These are phyloP conservation scores for Penicillium brevicompactum DNA, from an alignment of 2,329 filamentous ascomycete genomes.

Conservation along the genomic window DNA sequence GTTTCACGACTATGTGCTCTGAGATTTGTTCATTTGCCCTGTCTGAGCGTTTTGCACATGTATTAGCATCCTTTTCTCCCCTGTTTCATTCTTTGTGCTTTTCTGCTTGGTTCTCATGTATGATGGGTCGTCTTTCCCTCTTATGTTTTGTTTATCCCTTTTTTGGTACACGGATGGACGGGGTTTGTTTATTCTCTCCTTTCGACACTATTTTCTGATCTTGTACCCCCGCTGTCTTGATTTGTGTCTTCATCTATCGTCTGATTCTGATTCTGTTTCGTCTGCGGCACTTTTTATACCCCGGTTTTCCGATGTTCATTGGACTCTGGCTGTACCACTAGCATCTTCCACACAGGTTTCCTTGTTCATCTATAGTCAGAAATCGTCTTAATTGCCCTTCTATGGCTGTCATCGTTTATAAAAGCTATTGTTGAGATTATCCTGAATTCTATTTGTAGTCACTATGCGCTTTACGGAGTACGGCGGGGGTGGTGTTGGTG, in stretches of 20 bases:
- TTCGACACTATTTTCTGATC: not conserved
- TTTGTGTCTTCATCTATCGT: conserved; percentile 4
- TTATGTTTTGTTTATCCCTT: not conserved
- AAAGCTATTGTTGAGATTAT: not conserved
- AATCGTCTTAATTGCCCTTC: conserved; percentile 16
- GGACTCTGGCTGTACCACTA: conserved; percentile 33
- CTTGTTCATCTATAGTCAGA: conserved; percentile 17
- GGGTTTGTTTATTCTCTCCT: conserved; percentile 15
- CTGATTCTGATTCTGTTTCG: conserved; percentile 5
- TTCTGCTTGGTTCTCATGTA: conserved; percentile 14
- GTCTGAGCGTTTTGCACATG: conserved; percentile 23
- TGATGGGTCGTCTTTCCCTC: conserved; percentile 14
- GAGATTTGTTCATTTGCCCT: conserved; percentile 26
- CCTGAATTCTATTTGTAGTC: not conserved
- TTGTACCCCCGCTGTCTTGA: not conserved
- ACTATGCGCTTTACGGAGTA: not conserved
- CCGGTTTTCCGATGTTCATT: conserved; percentile 32
- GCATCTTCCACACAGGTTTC: conserved; percentile 19
- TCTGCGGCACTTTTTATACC: conserved; percentile 25
- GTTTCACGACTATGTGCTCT: conserved; percentile 28
- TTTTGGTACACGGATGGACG: conserved; percentile 15
- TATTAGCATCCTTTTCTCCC: conserved; percentile 10
- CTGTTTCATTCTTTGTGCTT: conserved; percentile 8
- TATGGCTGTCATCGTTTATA: not conserved
- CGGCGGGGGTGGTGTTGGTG: not conserved